Conservation (phyloP, 2,329 filamentous ascomycete species). For the Colletotrichum trifolii region DNA sequence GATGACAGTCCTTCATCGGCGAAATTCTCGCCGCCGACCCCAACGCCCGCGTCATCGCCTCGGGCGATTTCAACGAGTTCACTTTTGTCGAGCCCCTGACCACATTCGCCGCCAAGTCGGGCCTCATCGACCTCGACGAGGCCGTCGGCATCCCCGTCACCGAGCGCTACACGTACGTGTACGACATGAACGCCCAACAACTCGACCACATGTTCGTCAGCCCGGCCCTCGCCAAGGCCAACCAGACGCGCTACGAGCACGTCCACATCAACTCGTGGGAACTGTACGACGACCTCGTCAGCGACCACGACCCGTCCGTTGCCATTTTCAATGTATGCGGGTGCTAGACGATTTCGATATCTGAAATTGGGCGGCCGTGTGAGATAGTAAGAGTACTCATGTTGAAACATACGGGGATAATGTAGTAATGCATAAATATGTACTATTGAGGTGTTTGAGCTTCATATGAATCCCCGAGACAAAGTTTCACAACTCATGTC, state of each 20-base stretch:
- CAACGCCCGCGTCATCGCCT: constrained; percentile 67
- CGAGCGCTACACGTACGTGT: constrained; percentile 79
- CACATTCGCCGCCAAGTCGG: constrained; percentile 63
- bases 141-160: constrained; percentile 59
- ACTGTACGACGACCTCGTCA: constrained; percentile 63
- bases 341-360: constrained; percentile 34
- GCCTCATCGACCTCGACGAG: constrained; percentile 71
- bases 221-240: constrained; percentile 55
- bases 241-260: constrained; percentile 67
- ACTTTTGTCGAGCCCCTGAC: constrained; percentile 69
- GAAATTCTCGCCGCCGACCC: constrained; percentile 67
- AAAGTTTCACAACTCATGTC: too few species aligned
- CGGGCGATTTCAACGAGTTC: constrained; percentile 81
- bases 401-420: too few species aligned
- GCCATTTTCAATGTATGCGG: constrained; percentile 71
- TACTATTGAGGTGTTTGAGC: too few species aligned
- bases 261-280: constrained; percentile 79
- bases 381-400: too few species aligned
- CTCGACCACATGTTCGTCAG: constrained; percentile 78
- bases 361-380: too few species aligned
- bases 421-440: too few species aligned
- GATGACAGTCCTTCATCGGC: constrained; percentile 61
- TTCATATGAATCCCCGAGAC: too few species aligned
- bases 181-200: constrained; percentile 75
- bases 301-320: constrained; percentile 77